phyloP scores from a whole-genome alignment of 2,329 filamentous ascomycete genomes.

The Verticillium zaregamsianum region DNA sequence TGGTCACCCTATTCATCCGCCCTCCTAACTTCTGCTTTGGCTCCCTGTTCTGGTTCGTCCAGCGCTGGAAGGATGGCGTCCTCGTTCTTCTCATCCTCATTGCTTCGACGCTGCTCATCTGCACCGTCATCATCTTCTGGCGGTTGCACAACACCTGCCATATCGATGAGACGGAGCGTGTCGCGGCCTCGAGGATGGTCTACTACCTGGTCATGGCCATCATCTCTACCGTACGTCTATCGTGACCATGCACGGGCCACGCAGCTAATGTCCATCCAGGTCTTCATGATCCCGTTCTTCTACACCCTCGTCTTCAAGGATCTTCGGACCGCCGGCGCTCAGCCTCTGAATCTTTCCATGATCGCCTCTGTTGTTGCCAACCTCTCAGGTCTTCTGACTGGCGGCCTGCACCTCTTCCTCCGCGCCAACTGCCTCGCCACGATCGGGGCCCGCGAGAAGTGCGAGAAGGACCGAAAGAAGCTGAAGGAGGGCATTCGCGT shows the following conservation, averaged over 20 bases:
- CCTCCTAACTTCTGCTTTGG: slow-evolving; percentile 61
- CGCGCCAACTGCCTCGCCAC: slow-evolving; percentile 57
- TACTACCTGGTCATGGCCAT: slow-evolving; percentile 59
- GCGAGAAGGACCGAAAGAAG: slow-evolving; percentile 41
- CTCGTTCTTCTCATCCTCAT: slow-evolving; percentile 51
- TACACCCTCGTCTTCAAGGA: slow-evolving; percentile 47
- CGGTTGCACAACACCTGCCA: slow-evolving; percentile 50
- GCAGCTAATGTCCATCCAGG: slow-evolving; percentile 34
- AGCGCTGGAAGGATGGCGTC: slow-evolving; percentile 53
- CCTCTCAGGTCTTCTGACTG: slow-evolving; percentile 60
- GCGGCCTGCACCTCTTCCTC: slow-evolving; percentile 63
- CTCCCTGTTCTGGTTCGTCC: slow-evolving; percentile 64
- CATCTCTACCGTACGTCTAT: slow-evolving; percentile 49
- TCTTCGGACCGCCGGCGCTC: slow-evolving; percentile 26
- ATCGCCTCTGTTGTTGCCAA: slow-evolving; percentile 63
- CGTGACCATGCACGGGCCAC: not conserved
- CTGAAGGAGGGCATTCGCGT: slow-evolving; percentile 41
- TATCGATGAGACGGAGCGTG: slow-evolving; percentile 55
- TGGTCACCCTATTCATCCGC: slow-evolving; percentile 51
- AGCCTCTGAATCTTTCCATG: slow-evolving; percentile 50
- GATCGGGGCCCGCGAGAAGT: slow-evolving; percentile 44
- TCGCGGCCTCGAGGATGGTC: slow-evolving; percentile 64
- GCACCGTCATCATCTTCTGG: slow-evolving; percentile 50
- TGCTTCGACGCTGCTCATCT: slow-evolving; percentile 43
- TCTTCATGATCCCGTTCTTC: slow-evolving; percentile 61